Base-by-base conservation (phyloP, 1,284 basidiomycete genomes). In the Coniferiporia sulphurascens region DNA sequence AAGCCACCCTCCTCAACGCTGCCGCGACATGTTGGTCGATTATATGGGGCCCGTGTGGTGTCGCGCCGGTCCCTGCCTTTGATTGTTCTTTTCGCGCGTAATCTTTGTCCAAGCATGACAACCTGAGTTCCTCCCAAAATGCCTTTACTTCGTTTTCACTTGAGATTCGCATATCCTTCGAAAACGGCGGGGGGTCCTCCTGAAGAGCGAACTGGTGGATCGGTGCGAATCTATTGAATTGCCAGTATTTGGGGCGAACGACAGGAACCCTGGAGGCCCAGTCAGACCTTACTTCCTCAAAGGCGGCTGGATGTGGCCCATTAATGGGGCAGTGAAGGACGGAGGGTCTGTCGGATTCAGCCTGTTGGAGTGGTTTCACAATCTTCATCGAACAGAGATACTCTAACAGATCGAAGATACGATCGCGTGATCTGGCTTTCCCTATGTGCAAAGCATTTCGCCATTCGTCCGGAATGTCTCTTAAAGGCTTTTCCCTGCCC, bases 341-440 rank as follows among this genome's bases (percentile, higher is more conserved):
- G 21, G 7, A 70, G 2, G 83, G 75, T n/a, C 65, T 67, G 4
- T 67, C 67, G 1, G 76, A 74, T 4, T 67, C 68, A 1, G 81
- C 77, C 1, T 73, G 69, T 49, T 76, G 73, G 49, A 91, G 68
- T 7, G 88, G 87, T 0, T 75, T 75, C 4, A 81, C 78, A 15
- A 91, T 65, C 8, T 75, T 72, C 9, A 91, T 73, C 4, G 71
- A 70, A 22, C 76, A 74, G 34, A 91, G 73, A 19, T 80, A 71
- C 46, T 84, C 81, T 15, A 92, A 65, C 48, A 84, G 69, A 55
- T 87, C 83, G 48, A 86, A 73, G 48, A 91, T 69, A 27, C 84
- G 78, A 6, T 79, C 74, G 41, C 82, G 80, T 27, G 80, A 75
- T 61, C 83, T 78, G 36, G 83, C 78, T 62, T 78, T 78, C 1